Conservation (phyloP, 306 rosid genomes). For the Cucurbita argyrosperma region DNA sequence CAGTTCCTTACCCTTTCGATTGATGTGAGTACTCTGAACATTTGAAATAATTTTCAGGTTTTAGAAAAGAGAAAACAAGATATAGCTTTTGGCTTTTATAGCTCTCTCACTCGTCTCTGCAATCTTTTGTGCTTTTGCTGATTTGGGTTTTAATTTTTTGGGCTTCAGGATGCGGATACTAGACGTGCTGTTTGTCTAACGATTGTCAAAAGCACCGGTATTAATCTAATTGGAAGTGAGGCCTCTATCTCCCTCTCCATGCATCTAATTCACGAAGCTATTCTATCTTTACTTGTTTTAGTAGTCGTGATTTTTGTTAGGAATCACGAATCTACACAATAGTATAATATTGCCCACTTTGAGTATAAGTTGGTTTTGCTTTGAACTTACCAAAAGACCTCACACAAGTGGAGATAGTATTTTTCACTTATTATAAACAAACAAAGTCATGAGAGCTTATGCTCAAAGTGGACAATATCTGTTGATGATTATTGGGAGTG, state of each 20-base stretch:
- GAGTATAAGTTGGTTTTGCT: no score
- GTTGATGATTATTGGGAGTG: no score
- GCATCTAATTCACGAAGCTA: no score
- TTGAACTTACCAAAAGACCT: no score
- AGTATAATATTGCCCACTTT: no score
- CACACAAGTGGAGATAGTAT: no score
- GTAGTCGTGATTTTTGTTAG: no score
- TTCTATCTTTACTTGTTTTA: no score
- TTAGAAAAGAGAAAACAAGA: neutral
- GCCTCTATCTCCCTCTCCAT: neutral
- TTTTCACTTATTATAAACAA: no score
- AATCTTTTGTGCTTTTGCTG: neutral
- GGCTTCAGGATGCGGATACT: constrained; percentile 21
- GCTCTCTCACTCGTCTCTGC: neutral
- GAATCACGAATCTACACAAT: no score
- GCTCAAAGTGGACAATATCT: no score
- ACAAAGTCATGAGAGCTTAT: no score
- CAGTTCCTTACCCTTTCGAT: constrained; percentile 7
- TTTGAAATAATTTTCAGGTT: neutral
- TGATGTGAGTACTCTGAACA: constrained; percentile 16
- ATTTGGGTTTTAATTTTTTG: constrained; percentile 6
- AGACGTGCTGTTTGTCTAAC: constrained; percentile 30
- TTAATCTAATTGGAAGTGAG: constrained; percentile 85
- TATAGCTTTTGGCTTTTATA: neutral
- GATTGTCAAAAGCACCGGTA: constrained; percentile 33